Conservation (phyloP, 2,329 filamentous ascomycete species). For the Chaetomiaceae sp. region DNA sequence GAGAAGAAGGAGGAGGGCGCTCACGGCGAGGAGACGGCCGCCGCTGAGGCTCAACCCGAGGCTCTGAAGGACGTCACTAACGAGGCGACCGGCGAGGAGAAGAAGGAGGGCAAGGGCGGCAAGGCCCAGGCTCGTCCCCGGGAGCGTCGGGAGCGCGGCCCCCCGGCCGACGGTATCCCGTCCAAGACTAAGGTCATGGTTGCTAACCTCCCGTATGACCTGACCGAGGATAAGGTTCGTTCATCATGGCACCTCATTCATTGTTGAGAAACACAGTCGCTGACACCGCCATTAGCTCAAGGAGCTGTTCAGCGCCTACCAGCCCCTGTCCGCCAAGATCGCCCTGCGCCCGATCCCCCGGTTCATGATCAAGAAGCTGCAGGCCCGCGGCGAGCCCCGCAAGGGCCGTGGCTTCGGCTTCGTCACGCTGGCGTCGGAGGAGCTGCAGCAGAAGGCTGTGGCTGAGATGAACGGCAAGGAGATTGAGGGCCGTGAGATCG, state of each 20-base stretch:
- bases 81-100: conserved; percentile 53
- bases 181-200: conserved; percentile 99
- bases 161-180: conserved; percentile 92
- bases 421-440: conserved; percentile 91
- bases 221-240: conserved; percentile 91
- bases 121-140: conserved; percentile 55
- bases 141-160: conserved; percentile 77
- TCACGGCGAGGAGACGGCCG: conserved; percentile 44
- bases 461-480: conserved; percentile 99
- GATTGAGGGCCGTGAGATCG: conserved; percentile 97
- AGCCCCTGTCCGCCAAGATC: conserved; percentile 94
- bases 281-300: conserved; percentile 64
- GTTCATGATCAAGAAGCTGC: conserved; percentile 99
- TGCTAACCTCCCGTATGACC: conserved; percentile 96
- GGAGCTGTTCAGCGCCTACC: conserved; percentile 91
- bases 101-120: conserved; percentile 41
- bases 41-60: conserved; percentile 48
- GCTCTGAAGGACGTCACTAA: conserved; percentile 60
- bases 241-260: background rate
- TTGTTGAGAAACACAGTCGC: conserved; percentile 3
- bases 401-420: conserved; percentile 99
- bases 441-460: conserved; percentile 95
- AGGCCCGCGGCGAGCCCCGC: conserved; percentile 94
- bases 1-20: conserved; percentile 45
- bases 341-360: conserved; percentile 96